These are phyloP conservation scores for Pythium oligandrum DNA, from an alignment of 352 stramenopile species.

Conservation along the genomic window DNA sequence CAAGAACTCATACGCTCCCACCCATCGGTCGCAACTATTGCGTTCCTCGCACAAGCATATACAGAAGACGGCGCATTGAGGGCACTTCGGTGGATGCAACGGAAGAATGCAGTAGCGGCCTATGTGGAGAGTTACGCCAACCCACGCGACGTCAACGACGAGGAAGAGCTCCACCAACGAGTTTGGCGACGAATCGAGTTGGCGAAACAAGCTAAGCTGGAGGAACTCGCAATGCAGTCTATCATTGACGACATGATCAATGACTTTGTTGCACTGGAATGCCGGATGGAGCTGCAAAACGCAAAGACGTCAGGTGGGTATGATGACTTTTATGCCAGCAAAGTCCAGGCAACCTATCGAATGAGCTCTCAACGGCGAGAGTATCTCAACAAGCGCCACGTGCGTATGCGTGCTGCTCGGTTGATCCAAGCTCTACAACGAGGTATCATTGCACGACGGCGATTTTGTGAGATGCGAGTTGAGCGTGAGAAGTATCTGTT, in stretches of 20 bases:
- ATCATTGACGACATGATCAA: conserved; percentile 62
- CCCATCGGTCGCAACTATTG: conserved; percentile 25
- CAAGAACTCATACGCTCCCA: conserved; percentile 19
- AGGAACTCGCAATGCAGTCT: conserved; percentile 42
- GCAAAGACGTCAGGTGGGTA: conserved; percentile 56
- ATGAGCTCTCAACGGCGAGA: conserved; percentile 64
- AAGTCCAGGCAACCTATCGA: conserved; percentile 60
- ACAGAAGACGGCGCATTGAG: conserved; percentile 31
- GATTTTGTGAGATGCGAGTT: conserved; percentile 50
- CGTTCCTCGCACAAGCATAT: conserved; percentile 43
- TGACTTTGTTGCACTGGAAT: conserved; percentile 50
- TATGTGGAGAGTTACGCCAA: conserved; percentile 34
- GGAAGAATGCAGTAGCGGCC: conserved; percentile 35
- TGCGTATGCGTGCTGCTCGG: conserved; percentile 44
- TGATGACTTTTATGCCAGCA: conserved; percentile 63
- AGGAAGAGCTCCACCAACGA: conserved; percentile 18
- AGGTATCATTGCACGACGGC: conserved; percentile 45
- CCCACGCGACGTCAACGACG: conserved; percentile 9
- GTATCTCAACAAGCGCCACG: conserved; percentile 39
- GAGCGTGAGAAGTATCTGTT: conserved; percentile 61
- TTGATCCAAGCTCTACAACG: conserved; percentile 66
- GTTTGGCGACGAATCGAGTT: conserved; percentile 22
- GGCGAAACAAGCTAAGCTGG: conserved; percentile 28
- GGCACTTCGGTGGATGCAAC: conserved; percentile 35
- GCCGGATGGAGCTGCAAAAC: conserved; percentile 44